Evolutionary conservation across 2,329 filamentous ascomycete species (phyloP).

Genomic region (Xylaria multiplex): DNA sequence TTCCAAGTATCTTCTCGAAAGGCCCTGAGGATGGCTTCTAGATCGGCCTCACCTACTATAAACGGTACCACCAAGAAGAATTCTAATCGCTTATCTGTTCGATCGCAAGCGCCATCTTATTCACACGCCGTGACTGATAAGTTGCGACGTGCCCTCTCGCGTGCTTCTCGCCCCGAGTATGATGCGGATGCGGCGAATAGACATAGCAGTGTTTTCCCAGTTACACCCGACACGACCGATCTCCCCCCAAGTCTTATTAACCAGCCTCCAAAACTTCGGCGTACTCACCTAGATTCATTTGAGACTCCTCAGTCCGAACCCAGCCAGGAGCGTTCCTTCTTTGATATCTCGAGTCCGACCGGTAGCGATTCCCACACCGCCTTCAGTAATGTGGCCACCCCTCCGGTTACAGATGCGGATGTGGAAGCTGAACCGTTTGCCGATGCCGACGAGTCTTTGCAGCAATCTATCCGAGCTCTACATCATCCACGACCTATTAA

Average conservation of each 20-base stretch:
- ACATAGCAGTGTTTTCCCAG: slow-evolving; percentile 52
- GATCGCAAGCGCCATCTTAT: slow-evolving; percentile 46
- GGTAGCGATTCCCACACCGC: slow-evolving; percentile 67
- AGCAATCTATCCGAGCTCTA: slow-evolving; percentile 58
- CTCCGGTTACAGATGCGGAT: slow-evolving; percentile 79
- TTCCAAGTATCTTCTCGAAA: slow-evolving; percentile 48
- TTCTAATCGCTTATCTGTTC: slow-evolving; percentile 45
- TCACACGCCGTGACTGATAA: slow-evolving; percentile 51
- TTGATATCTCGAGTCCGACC: slow-evolving; percentile 62
- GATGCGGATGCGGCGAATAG: slow-evolving; percentile 42
- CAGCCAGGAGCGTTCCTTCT: slow-evolving; percentile 54
- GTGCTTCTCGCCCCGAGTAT: slow-evolving; percentile 46
- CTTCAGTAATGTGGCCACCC: slow-evolving; percentile 75
- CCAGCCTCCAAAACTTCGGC: slow-evolving; percentile 56
- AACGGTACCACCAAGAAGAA: slow-evolving; percentile 46
- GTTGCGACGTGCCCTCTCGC: slow-evolving; percentile 52
- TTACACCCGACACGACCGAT: slow-evolving; percentile 69
- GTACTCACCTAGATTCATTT: slow-evolving; percentile 54
- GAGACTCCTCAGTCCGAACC: slow-evolving; percentile 59
- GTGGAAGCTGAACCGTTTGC: slow-evolving; percentile 70
- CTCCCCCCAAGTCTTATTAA: slow-evolving; percentile 41
- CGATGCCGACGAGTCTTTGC: slow-evolving; percentile 61
- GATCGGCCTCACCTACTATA: slow-evolving; percentile 50
- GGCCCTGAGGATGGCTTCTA: slow-evolving; percentile 49
- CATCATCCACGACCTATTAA: slow-evolving; percentile 68